A percentile compares a stretch with the other conserved stretches of the same genome.
Conservation (phyloP, 345 rosid species). For the Gossypium raimondii region DNA sequence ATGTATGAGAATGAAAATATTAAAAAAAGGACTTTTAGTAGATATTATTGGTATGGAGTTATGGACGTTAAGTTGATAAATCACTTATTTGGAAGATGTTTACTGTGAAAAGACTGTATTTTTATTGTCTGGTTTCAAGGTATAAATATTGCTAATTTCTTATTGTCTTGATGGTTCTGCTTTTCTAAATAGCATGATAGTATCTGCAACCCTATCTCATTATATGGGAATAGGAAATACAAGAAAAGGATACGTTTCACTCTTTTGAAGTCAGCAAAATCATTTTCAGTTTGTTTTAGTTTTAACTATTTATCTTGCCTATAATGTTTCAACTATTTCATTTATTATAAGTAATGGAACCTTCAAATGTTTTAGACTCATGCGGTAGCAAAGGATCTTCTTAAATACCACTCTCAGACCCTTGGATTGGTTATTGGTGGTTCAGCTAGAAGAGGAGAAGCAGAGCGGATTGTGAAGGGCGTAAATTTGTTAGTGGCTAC, state of each 20-base stretch:
- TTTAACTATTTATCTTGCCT: neutral
- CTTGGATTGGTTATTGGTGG: slow-evolving; percentile 93
- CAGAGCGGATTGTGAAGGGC: slow-evolving; percentile 72
- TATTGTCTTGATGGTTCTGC: too few relatives aligned
- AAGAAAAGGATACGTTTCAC: neutral
- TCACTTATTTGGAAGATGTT: neutral
- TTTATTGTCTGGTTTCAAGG: too few relatives aligned
- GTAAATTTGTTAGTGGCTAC: slow-evolving; percentile 92
- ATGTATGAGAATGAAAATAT: neutral
- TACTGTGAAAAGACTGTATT: neutral
- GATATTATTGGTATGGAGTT: neutral
- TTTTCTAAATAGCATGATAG: too few relatives aligned
- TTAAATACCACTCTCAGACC: slow-evolving; percentile 79
- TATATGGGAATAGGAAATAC: too few relatives aligned
- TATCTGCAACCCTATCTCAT: neutral
- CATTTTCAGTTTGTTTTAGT: neutral
- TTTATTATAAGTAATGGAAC: slow-evolving; percentile 4
- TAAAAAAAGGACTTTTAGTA: neutral
- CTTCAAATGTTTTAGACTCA: slow-evolving; percentile 53
- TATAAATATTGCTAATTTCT: too few relatives aligned
- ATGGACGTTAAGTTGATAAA: neutral
- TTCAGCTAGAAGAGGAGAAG: slow-evolving; percentile 75
- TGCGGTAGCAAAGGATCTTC: slow-evolving; percentile 89
- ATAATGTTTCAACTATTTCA: neutral
- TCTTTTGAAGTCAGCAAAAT: neutral